phyloP scores from a whole-genome alignment of 2,329 filamentous ascomycete genomes.

The Clonostachys rosea region DNA sequence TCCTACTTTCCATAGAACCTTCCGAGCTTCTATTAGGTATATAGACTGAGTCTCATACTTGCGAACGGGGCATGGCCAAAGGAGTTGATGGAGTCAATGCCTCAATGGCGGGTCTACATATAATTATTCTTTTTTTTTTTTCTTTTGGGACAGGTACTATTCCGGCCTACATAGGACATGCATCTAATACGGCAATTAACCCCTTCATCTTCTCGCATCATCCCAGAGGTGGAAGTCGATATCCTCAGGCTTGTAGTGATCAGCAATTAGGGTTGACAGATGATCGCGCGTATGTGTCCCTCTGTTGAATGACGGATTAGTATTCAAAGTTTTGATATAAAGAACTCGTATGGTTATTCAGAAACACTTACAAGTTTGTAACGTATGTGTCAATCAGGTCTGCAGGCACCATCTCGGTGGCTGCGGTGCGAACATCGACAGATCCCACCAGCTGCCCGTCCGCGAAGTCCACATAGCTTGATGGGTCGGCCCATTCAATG shows the following conservation, averaged over 20 bases:
- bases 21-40: too few species aligned
- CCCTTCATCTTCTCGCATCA: constrained; percentile 7
- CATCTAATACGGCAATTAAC: too few species aligned
- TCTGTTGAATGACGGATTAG: constrained; percentile 23
- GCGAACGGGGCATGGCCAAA: not conserved
- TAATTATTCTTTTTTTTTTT: not conserved
- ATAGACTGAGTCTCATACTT: not conserved
- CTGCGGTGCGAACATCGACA: constrained; percentile 71
- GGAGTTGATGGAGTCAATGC: not conserved
- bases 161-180: constrained; percentile 8
- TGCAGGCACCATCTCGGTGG: constrained; percentile 78
- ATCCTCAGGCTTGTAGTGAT: constrained; percentile 73
- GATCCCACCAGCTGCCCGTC: constrained; percentile 72
- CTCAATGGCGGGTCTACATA: not conserved
- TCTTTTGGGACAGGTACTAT: not conserved
- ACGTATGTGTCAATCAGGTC: constrained; percentile 78
- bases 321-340: constrained; percentile 4
- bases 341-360: not conserved
- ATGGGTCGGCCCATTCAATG: constrained; percentile 82
- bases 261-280: constrained; percentile 67
- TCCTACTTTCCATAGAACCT: too few species aligned
- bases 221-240: constrained; percentile 53
- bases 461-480: constrained; percentile 70
- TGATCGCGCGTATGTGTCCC: constrained; percentile 67
- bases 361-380: constrained; percentile 60